phyloP scores from a whole-genome alignment of 116 monocot species.

The Trichopus zeylanicus region DNA sequence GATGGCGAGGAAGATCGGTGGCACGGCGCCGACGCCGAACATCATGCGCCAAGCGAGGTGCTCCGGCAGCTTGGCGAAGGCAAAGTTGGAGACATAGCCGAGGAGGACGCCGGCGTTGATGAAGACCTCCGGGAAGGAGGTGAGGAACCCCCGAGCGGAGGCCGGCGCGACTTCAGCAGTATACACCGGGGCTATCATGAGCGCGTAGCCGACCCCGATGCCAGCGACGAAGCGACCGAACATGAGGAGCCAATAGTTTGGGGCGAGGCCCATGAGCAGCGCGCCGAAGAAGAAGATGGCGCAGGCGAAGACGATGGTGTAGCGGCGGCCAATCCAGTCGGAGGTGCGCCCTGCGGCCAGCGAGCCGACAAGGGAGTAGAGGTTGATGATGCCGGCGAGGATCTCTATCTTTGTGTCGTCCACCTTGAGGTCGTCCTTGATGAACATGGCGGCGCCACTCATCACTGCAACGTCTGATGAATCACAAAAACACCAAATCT shows the following conservation, averaged over 20 bases:
- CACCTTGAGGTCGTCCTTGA: not conserved
- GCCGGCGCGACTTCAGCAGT: not conserved
- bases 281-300: not conserved
- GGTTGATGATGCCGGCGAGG: not conserved
- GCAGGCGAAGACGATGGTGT: not conserved
- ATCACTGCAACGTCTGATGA: not conserved
- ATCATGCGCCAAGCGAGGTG: slow-evolving; percentile 23
- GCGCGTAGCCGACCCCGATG: not conserved
- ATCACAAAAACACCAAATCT: not conserved
- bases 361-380: not conserved
- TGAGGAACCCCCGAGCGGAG: not conserved
- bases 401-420: not conserved
- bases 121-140: not conserved
- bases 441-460: not conserved
- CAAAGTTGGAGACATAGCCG: slow-evolving; percentile 33
- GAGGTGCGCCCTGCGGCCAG: not conserved
- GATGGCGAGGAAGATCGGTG: slow-evolving; percentile 13
- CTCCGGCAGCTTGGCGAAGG: slow-evolving; percentile 18
- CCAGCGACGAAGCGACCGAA: not conserved
- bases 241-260: not conserved
- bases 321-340: not conserved
- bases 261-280: not conserved
- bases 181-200: not conserved
- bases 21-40: slow-evolving; percentile 25
- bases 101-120: slow-evolving; percentile 4